Conservation (phyloP, 2,329 filamentous ascomycete species). For the Meredithiella fracta region DNA sequence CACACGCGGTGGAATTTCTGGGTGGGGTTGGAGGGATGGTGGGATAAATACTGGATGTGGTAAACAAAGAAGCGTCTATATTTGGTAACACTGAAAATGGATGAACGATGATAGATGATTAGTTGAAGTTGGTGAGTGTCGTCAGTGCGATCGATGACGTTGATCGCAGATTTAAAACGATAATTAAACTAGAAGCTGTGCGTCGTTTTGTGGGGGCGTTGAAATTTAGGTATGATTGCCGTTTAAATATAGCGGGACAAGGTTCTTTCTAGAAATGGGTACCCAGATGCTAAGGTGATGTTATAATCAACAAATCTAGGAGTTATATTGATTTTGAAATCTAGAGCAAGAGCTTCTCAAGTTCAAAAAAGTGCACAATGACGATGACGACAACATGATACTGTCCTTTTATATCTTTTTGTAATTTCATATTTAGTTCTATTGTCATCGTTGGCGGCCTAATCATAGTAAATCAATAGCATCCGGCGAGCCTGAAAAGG, state of each 20-base stretch:
- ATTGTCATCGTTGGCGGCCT: too few species aligned
- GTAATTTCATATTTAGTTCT: too few species aligned
- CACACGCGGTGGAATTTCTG: neutral
- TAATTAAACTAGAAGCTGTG: neutral
- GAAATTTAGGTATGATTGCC: neutral
- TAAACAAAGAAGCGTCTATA: neutral
- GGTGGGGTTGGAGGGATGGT: neutral
- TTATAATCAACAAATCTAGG: too few species aligned
- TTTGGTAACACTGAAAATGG: neutral
- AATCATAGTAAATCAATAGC: too few species aligned
- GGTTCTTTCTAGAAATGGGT: neutral
- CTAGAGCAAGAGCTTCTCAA: neutral
- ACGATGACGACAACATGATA: neutral
- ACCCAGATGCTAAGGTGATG: neutral
- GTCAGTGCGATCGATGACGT: neutral
- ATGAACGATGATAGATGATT: neutral
- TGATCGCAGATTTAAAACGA: neutral
- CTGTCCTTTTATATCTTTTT: neutral
- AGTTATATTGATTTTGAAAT: too few species aligned
- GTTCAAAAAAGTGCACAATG: neutral
- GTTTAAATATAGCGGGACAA: conserved; percentile 1
- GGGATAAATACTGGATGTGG: neutral
- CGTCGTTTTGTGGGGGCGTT: neutral
- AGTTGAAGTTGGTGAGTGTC: neutral
- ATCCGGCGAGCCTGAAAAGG: too few species aligned